Evolutionary conservation across 768 basidiomycete species (phyloP).

Genomic region (Tricholoma furcatifolium): DNA sequence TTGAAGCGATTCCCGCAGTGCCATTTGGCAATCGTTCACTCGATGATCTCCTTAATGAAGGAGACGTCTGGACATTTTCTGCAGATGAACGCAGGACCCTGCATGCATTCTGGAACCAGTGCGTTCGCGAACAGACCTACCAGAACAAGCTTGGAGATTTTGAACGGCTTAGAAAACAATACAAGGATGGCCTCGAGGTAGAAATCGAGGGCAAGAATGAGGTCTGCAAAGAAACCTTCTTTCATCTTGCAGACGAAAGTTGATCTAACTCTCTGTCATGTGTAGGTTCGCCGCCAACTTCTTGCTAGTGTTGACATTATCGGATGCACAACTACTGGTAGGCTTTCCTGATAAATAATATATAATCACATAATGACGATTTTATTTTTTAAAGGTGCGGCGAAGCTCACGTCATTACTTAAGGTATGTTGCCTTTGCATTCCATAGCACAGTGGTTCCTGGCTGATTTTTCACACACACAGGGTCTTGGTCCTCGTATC

Average conservation of each 20-base stretch:
- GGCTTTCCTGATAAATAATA: background rate
- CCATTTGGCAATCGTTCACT: constrained; percentile 38
- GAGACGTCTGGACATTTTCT: constrained; percentile 56
- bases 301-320: constrained; percentile 58
- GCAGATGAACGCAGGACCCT: constrained; percentile 44
- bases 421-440: constrained; percentile 35
- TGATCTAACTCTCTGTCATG: background rate
- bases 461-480: background rate
- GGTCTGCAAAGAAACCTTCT: constrained; percentile 29
- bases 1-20: constrained; percentile 31
- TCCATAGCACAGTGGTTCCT: background rate
- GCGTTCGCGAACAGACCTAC: constrained; percentile 31
- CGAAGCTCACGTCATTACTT: constrained; percentile 59
- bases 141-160: constrained; percentile 38
- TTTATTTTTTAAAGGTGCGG: constrained; percentile 49
- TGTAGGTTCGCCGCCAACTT: constrained; percentile 54
- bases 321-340: constrained; percentile 78
- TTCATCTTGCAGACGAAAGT: background rate
- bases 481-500: constrained; percentile 61
- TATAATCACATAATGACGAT: background rate
- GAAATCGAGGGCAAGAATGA: constrained; percentile 53
- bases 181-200: constrained; percentile 31
- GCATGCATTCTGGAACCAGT: constrained; percentile 44
- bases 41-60: constrained; percentile 31
- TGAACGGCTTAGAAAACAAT: constrained; percentile 29